Conservation (phyloP, 2,329 filamentous ascomycete species). For the Arachnomyces sp. region DNA sequence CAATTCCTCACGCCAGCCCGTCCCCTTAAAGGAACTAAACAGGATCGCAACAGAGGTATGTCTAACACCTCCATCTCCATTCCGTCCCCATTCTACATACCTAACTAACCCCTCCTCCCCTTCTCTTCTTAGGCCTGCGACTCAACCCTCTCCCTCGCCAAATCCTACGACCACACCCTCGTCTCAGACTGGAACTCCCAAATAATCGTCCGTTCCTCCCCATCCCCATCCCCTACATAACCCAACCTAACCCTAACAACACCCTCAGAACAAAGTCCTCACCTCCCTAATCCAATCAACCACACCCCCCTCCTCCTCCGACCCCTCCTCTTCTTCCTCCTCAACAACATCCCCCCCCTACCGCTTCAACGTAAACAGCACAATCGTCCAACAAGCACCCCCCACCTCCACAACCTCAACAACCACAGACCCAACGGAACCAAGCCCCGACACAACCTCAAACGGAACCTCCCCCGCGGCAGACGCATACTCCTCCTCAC, state of each 20-base stretch:
- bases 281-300: constrained; percentile 33
- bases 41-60: constrained; percentile 79
- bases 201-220: constrained; percentile 67
- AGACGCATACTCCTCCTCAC: constrained; percentile 46
- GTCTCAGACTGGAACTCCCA: constrained; percentile 83
- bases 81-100: constrained; percentile 4
- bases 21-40: constrained; percentile 68
- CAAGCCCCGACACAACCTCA: too few relatives aligned
- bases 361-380: constrained; percentile 97
- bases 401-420: constrained; percentile 34
- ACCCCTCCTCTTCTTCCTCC: constrained; percentile 31
- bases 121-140: constrained; percentile 76
- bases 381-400: constrained; percentile 88
- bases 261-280: constrained; percentile 31
- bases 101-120: too few relatives aligned
- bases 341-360: constrained; percentile 50
- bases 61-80: constrained; percentile 11
- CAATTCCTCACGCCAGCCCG: constrained; percentile 48
- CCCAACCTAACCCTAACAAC: background rate
- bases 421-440: constrained; percentile 25
- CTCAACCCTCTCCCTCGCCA: constrained; percentile 62
- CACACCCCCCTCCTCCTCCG: constrained; percentile 31
- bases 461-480: constrained; percentile 42
- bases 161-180: constrained; percentile 79
- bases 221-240: constrained; percentile 1